Evolutionary conservation across 768 basidiomycete genomes (phyloP).

Genomic region (Glaciozyma antarctica): DNA sequence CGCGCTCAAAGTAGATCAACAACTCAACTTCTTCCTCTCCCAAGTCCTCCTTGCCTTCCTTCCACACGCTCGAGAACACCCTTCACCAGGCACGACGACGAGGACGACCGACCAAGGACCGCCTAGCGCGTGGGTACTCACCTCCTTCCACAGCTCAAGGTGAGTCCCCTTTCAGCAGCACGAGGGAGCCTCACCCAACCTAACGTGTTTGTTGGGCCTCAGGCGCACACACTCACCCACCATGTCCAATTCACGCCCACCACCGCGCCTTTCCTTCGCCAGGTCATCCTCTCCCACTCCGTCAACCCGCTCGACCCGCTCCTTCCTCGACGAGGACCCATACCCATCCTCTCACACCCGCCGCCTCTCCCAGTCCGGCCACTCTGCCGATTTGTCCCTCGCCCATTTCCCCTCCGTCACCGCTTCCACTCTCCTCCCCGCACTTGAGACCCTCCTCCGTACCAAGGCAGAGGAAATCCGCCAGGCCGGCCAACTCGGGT

Average conservation of each 20-base stretch:
- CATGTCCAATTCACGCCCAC: background rate
- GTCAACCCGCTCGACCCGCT: slow-evolving; percentile 13
- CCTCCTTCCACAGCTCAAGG: too few species aligned
- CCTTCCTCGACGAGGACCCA: slow-evolving; percentile 29
- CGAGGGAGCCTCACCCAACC: too few species aligned
- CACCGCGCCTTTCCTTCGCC: background rate
- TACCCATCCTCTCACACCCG: slow-evolving; percentile 12
- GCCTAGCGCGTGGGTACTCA: too few species aligned
- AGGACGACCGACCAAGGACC: too few species aligned
- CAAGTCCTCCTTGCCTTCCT: too few species aligned
- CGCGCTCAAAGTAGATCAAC: too few species aligned
- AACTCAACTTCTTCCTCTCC: too few species aligned
- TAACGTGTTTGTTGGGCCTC: too few species aligned
- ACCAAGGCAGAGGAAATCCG: slow-evolving; percentile 85
- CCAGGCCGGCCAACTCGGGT: slow-evolving; percentile 82
- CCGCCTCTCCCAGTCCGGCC: slow-evolving; percentile 4
- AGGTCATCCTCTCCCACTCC: slow-evolving; percentile 11
- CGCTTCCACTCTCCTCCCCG: slow-evolving; percentile 11
- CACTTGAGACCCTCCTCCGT: slow-evolving; percentile 54
- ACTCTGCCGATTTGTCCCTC: background rate
- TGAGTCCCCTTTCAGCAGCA: too few species aligned
- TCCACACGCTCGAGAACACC: too few species aligned
- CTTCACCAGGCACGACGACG: too few species aligned
- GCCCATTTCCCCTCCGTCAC: slow-evolving; percentile 4
- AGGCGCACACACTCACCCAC: too few species aligned